These are phyloP conservation scores for Sporothrix luriei DNA, from an alignment of 2,329 filamentous ascomycete species.

Conservation along the genomic window DNA sequence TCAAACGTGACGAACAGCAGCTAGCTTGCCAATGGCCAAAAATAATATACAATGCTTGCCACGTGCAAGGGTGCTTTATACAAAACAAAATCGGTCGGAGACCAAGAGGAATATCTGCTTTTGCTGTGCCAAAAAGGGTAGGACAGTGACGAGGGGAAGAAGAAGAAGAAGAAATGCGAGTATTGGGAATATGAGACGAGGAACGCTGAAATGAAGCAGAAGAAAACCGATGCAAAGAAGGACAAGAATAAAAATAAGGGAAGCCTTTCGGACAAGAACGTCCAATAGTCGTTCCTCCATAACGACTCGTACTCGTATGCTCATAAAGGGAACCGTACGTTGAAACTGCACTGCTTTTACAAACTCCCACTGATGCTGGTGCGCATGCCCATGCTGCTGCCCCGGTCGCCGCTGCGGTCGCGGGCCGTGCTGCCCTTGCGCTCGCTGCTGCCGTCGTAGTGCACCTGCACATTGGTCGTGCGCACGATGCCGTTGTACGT, in stretches of 20 bases:
- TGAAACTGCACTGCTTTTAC: neutral
- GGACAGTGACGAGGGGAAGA: neutral
- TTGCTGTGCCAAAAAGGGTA: neutral
- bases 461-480: constrained; percentile 42
- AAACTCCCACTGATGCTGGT: constrained; percentile 32
- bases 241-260: neutral
- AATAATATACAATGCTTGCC: constrained; percentile 12
- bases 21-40: neutral
- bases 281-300: constrained; percentile 6
- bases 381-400: constrained; percentile 31
- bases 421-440: constrained; percentile 30
- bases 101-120: too few relatives aligned
- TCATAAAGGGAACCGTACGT: neutral
- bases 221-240: neutral
- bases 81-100: neutral
- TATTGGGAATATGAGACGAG: constrained; percentile 21
- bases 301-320: constrained; percentile 12
- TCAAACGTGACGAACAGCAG: neutral
- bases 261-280: neutral
- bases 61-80: neutral
- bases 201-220: neutral
- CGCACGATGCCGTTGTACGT: constrained; percentile 47
- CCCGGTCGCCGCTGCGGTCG: constrained; percentile 28
- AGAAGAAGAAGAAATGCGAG: neutral
- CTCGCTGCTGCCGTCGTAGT: constrained; percentile 34